Conservation (phyloP, 345 rosid species). For the Populus pruinosa region DNA sequence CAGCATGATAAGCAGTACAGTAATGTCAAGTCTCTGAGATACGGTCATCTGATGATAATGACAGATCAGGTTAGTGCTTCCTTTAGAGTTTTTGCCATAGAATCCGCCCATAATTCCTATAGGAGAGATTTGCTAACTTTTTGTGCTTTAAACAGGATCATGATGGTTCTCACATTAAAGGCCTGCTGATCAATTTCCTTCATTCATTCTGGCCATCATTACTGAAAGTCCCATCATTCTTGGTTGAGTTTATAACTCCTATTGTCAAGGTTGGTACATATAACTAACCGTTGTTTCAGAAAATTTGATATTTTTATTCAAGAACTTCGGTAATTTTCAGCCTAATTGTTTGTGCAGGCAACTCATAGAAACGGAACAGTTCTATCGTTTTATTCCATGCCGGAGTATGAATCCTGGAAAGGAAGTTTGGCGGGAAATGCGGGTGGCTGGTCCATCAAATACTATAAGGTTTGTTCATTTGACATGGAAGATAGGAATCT, state of each 20-base stretch:
- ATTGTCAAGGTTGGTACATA: conserved; percentile 72
- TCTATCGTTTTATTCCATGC: conserved; percentile 83
- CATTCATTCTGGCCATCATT: conserved; percentile 97
- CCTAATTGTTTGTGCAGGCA: conserved; percentile 45
- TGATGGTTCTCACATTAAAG: conserved; percentile 97
- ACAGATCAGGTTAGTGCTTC: conserved; percentile 72
- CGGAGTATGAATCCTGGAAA: conserved; percentile 83
- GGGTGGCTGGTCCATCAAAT: conserved; percentile 79
- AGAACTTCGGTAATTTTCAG: not conserved
- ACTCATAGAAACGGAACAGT: conserved; percentile 45
- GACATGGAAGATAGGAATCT: conserved; percentile 1
- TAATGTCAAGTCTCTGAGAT: conserved; percentile 83
- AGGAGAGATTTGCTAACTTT: not conserved
- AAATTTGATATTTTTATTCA: not conserved
- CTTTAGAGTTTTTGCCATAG: not conserved
- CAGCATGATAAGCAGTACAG: conserved; percentile 72
- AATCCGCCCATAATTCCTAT: not conserved
- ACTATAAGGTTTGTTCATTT: conserved; percentile 72
- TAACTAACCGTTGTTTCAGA: not conserved
- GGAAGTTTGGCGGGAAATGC: conserved; percentile 67
- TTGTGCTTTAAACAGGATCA: conserved; percentile 63
- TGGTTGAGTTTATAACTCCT: conserved; percentile 93
- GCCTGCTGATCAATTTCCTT: conserved; percentile 83
- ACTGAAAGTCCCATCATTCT: conserved; percentile 75
- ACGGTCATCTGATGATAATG: conserved; percentile 98